These are phyloP conservation scores for Quercus dentata DNA, from an alignment of 306 rosid genomes.

Conservation along the genomic window DNA sequence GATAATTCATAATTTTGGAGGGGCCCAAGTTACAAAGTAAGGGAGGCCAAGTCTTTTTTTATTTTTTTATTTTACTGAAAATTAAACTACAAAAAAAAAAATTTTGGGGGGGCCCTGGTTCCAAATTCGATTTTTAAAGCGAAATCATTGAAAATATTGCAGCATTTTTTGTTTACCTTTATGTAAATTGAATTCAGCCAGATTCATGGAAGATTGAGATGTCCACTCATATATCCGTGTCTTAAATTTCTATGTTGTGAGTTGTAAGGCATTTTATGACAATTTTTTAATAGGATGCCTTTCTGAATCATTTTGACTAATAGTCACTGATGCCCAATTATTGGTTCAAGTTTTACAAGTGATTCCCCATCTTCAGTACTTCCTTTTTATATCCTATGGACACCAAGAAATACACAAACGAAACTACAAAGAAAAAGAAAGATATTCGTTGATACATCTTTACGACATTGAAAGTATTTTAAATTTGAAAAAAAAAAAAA, in stretches of 20 bases:
- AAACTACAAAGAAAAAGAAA: conserved; percentile 21
- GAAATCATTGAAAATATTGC: conserved; percentile 13
- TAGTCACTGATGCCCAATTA: conserved; percentile 48
- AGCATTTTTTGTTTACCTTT: not conserved
- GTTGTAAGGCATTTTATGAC: conserved; percentile 33
- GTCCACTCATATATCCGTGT: not conserved
- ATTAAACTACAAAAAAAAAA: too few relatives aligned
- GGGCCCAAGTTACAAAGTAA: too few relatives aligned
- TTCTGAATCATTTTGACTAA: conserved; percentile 39
- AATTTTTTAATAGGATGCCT: conserved; percentile 15
- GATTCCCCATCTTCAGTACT: conserved; percentile 43
- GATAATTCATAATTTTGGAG: too few relatives aligned
- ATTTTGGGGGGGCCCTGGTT: not conserved
- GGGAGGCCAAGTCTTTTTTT: too few relatives aligned
- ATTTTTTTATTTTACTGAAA: too few relatives aligned
- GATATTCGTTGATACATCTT: conserved; percentile 37
- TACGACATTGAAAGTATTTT: conserved; percentile 28
- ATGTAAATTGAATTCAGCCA: conserved; percentile 2
- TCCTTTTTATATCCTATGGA: conserved; percentile 34
- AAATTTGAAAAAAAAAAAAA: not conserved
- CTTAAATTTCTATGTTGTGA: conserved; percentile 15
- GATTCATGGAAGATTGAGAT: conserved; percentile 26
- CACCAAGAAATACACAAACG: conserved; percentile 31
- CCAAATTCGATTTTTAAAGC: conserved; percentile 14
- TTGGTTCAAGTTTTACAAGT: conserved; percentile 26